Evolutionary conservation across 371 early-diverging fungal genomes (phyloP), one percentile per base, ranked within the genome.

Genomic region (Circinella umbellata): DNA sequence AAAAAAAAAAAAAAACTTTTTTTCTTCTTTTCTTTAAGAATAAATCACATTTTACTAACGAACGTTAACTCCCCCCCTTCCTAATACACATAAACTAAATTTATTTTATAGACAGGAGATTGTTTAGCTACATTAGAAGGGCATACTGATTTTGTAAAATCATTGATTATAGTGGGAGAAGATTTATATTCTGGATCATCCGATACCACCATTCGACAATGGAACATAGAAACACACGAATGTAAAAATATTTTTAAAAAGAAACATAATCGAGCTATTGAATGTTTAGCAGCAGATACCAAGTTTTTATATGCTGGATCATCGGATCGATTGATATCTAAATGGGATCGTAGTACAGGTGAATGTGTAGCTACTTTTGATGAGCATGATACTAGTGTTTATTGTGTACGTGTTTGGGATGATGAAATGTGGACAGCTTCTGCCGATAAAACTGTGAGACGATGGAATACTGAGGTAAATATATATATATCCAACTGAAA

Each of bases 81-180:
- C 27, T 27, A 0, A 27, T 27, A 27, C 27, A 27, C 27, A 2
- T 27, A 27, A 27, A 27, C 2, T 2, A 1, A 42, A 1, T 51
- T n/a, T 67, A 51, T n/a, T n/a, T 37, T 36, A 13, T 63, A 88
- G 79, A 88, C 88, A 11, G 80, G 82, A n/a, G 85, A 88, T 66
- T 79, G 82, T 51, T 63, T 92, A 35, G 71, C 73, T 0, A 91
- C 88, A 2, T 83, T 86, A 59, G 67, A 71, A 47, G 88, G 83
- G 11, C 94, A 94, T 73, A 74, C 82, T 6, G 93, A 94, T 76
- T 94, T 93, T 68, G 82, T 94, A 61, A 96, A 96, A 73, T 77
- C 83, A 1, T 65, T 96, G 11, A 51, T 80, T 9, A 51, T 92
- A 4, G 72, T 77, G 10, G 81, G 81, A 18, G 69, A 76, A 34